Percentiles rank a stretch among this genome's conserved stretches.
Evolutionary conservation across 2,329 filamentous ascomycete genomes (phyloP).

Genomic region (Diaporthe capsici): DNA sequence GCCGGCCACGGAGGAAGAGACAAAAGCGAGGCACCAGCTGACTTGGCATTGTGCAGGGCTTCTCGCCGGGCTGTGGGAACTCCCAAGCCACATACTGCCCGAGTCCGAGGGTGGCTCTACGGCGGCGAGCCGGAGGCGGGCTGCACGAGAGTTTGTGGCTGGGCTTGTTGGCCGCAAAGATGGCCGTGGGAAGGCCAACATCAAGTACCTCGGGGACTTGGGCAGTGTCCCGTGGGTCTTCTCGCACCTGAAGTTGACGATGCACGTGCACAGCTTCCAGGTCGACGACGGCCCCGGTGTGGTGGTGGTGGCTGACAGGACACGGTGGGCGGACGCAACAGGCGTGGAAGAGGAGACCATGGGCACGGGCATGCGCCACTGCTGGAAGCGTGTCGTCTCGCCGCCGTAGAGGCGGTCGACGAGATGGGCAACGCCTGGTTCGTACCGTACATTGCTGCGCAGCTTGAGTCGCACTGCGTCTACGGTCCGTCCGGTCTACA

Average conservation of each 20-base stretch:
- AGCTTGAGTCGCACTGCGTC: neutral
- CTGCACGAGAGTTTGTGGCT: constrained; percentile 54
- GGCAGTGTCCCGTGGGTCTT: constrained; percentile 70
- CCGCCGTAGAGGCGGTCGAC: too few relatives aligned
- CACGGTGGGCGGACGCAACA: constrained; percentile 56
- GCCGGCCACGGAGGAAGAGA: neutral
- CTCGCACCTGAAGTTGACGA: constrained; percentile 69
- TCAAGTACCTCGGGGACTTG: constrained; percentile 58
- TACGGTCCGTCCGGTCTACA: neutral
- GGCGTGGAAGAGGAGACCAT: constrained; percentile 66
- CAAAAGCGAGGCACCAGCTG: neutral
- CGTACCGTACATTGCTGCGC: neutral
- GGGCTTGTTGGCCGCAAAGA: constrained; percentile 45
- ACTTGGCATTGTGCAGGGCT: constrained; percentile 51
- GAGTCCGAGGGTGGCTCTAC: constrained; percentile 47
- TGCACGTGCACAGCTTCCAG: constrained; percentile 69
- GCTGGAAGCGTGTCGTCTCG: constrained; percentile 61
- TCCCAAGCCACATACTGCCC: constrained; percentile 61
- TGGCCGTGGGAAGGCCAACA: constrained; percentile 15
- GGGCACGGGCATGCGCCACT: constrained; percentile 72
- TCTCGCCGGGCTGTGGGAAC: constrained; percentile 69
- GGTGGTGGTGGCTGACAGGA: constrained; percentile 19
- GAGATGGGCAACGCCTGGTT: neutral
- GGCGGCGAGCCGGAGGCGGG: constrained; percentile 50
- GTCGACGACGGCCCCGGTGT: constrained; percentile 46